Base-by-base conservation (phyloP, 2,329 filamentous ascomycete species). In the Aspergillus persii region DNA sequence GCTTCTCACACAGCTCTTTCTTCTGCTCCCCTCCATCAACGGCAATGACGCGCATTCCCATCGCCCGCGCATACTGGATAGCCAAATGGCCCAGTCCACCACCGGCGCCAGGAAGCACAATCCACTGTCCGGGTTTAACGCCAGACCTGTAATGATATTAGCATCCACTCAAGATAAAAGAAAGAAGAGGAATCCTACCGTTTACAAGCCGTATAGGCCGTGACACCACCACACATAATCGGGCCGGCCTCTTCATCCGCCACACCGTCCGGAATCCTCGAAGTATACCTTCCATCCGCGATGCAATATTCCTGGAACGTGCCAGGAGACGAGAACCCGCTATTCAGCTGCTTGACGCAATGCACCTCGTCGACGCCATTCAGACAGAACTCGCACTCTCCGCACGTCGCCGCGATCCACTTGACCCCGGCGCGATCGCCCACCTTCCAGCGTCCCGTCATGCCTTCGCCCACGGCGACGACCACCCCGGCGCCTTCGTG, bases 11-110 rank as follows among this genome's bases (percentile, higher is more conserved):
- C 78, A 92, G 84, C 63, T 85, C 80, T 69, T 80, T 82, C 86
- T 96, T 96, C 77, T 95, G 91, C 2, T 86, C 85, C 51, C 92
- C 92, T 53, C 85, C 86, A 70, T 96, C 92, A 66, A 96, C 92
- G 67, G 89, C 92, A 69, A 96, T 88, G 65, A 86, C 81, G 65
- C 87, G 82, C 55, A 96, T 79, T 60, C 92, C 91, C 92, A 97
- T 96, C 41, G 92, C 93, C 75, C 88, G 90, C 55, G 91, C 92
- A 78, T 96, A 96, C 79, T 96, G 93, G 66, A 90, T 83, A 23
- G 91, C 92, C 65, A 96, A 80, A 56, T 84, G 87, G 31, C 91
- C 92, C 54, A 96, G 84, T 70, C 91, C 91, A 76, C 72, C 72
- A 31, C 72, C 73, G 1, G 70, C 68, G 1, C 73, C 73, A 5